A percentile compares a stretch with the other conserved stretches of the same genome.
Evolutionary conservation across 202 grass and related monocot genomes (phyloP).

Genomic region (Schoenoplectus tabernaemontani): DNA sequence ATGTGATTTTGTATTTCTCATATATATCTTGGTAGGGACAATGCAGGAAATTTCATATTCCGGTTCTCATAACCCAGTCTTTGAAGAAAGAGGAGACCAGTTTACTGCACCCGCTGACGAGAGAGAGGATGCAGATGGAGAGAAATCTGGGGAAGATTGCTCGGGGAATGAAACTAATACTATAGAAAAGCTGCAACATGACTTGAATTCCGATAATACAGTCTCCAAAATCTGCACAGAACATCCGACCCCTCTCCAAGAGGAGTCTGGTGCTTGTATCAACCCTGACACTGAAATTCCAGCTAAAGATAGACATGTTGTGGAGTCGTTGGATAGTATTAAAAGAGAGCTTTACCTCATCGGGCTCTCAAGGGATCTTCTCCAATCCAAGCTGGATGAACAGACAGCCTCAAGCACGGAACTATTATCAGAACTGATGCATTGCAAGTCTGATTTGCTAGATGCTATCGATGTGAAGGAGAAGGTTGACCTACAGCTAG

Average conservation of each 20-base stretch:
- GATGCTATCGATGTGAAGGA: slow-evolving; percentile 37
- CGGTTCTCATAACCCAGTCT: slow-evolving; percentile 7
- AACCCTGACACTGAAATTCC: neutral
- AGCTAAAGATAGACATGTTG: slow-evolving; percentile 6
- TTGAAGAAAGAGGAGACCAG: neutral
- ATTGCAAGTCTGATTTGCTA: slow-evolving; percentile 51
- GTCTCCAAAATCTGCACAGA: neutral
- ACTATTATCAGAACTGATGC: slow-evolving; percentile 51
- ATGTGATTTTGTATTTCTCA: slow-evolving; percentile 19
- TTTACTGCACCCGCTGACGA: slow-evolving; percentile 4
- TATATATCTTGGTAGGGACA: slow-evolving; percentile 18
- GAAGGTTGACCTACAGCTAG: slow-evolving; percentile 37
- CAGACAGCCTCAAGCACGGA: slow-evolving; percentile 32
- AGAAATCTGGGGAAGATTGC: neutral
- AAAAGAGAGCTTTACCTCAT: slow-evolving; percentile 50
- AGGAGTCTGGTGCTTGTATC: slow-evolving; percentile 13
- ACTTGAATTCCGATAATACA: neutral
- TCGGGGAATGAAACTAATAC: neutral
- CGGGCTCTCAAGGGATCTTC: slow-evolving; percentile 55
- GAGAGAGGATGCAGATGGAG: neutral
- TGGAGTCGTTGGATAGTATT: slow-evolving; percentile 40
- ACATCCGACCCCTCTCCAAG: neutral
- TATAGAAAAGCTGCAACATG: neutral
- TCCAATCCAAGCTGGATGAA: slow-evolving; percentile 60
- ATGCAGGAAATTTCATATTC: slow-evolving; percentile 19